These are phyloP conservation scores for Spiromastix sp. DNA, from an alignment of 2,329 filamentous ascomycete genomes.

Conservation along the genomic window DNA sequence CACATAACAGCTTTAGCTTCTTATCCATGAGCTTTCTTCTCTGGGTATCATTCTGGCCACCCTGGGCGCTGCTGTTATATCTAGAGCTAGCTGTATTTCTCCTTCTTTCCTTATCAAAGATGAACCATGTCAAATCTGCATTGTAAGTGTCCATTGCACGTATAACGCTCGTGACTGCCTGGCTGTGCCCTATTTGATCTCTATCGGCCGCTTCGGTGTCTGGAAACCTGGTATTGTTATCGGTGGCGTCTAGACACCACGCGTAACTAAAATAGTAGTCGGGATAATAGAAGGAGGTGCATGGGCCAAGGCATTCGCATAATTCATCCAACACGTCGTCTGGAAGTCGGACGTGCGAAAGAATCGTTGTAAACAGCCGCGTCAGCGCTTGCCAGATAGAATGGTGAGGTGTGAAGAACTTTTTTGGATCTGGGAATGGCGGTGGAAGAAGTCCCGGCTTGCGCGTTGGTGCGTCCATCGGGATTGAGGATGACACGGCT, in stretches of 20 bases:
- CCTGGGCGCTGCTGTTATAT: too few species aligned
- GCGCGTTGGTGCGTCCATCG: slow-evolving; percentile 8
- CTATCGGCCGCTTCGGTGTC: slow-evolving; percentile 21
- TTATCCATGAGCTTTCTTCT: too few species aligned
- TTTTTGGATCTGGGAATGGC: slow-evolving; percentile 12
- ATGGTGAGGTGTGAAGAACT: slow-evolving; percentile 30
- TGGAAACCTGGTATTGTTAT: slow-evolving; percentile 7
- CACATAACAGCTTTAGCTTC: too few species aligned
- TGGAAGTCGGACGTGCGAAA: slow-evolving; percentile 29
- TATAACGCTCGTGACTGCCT: slow-evolving; percentile 22
- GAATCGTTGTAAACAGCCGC: slow-evolving; percentile 28
- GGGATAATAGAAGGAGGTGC: slow-evolving; percentile 27
- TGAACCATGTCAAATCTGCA: slow-evolving; percentile 31
- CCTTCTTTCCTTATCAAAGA: too few species aligned
- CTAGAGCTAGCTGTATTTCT: too few species aligned
- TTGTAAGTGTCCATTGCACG: slow-evolving; percentile 33
- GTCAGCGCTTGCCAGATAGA: slow-evolving; percentile 28
- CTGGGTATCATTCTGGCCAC: too few species aligned
- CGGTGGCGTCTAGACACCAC: too few species aligned
- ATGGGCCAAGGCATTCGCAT: slow-evolving; percentile 26
- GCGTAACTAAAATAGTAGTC: slow-evolving; percentile 21
- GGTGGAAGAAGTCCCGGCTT: slow-evolving; percentile 13
- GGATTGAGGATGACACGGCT: background rate
- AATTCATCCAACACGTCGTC: slow-evolving; percentile 31
- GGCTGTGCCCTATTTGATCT: slow-evolving; percentile 11